A percentile compares a stretch with the other conserved stretches of the same genome.
Evolutionary conservation across 148 eudicot species (phyloP).

Genomic region (Amaranthus cruentus): DNA sequence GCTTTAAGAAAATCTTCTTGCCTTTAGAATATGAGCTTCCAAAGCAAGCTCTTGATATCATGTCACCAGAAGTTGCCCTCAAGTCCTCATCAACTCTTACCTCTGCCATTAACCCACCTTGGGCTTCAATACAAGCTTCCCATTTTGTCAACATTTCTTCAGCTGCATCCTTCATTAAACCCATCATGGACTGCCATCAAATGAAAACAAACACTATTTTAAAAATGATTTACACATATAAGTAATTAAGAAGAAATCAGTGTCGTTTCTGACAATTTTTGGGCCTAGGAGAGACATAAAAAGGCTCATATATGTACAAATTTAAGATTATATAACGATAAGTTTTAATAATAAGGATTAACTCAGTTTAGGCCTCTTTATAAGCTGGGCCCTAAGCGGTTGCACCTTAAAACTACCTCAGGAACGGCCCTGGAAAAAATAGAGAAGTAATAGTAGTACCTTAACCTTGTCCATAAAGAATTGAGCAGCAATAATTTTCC

Average conservation of each 20-base stretch:
- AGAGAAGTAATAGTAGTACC: slow-evolving; percentile 32
- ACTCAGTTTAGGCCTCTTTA: too few relatives aligned
- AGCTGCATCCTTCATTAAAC: slow-evolving; percentile 63
- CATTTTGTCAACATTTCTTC: slow-evolving; percentile 49
- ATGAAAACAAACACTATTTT: background rate
- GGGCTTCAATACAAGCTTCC: slow-evolving; percentile 50
- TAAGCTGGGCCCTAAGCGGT: too few relatives aligned
- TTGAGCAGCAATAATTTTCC: slow-evolving; percentile 71
- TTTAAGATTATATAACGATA: too few relatives aligned
- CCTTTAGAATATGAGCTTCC: slow-evolving; percentile 76
- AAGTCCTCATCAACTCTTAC: slow-evolving; percentile 65
- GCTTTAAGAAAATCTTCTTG: slow-evolving; percentile 58
- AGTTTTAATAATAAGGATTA: background rate
- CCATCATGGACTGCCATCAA: slow-evolving; percentile 61
- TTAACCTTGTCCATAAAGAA: slow-evolving; percentile 81
- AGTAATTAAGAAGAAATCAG: background rate
- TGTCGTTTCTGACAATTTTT: too few relatives aligned
- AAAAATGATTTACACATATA: too few relatives aligned
- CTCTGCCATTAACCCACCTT: slow-evolving; percentile 45
- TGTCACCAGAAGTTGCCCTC: slow-evolving; percentile 60
- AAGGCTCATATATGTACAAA: too few relatives aligned
- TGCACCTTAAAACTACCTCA: too few relatives aligned
- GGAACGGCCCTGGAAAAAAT: background rate
- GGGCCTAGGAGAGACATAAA: too few relatives aligned
- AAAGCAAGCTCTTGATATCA: slow-evolving; percentile 76